A percentile compares a stretch with the other conserved stretches of the same genome.
Evolutionary conservation across 2,329 filamentous ascomycete genomes (phyloP).

Genomic region (Ramularia endophylla): DNA sequence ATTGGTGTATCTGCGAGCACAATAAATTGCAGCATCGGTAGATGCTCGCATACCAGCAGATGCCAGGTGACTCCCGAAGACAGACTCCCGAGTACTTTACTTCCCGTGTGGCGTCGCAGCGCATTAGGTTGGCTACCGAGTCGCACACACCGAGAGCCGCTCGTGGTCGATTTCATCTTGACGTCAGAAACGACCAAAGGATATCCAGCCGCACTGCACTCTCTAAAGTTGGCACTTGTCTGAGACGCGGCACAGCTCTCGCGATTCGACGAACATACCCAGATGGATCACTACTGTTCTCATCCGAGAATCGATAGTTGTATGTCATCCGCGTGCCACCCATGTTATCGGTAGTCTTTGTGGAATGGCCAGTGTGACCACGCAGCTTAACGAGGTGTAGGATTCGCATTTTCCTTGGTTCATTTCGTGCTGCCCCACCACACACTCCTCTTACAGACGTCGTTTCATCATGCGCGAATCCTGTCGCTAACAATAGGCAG

Average conservation of each 20-base stretch:
- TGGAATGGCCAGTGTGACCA: neutral
- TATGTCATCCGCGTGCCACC: neutral
- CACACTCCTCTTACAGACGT: neutral
- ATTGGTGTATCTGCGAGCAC: neutral
- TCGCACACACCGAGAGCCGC: neutral
- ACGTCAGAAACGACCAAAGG: neutral
- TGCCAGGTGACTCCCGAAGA: neutral
- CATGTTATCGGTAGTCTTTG: neutral
- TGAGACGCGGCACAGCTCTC: neutral
- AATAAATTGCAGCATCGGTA: neutral
- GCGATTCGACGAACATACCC: neutral
- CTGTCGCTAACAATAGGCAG: neutral
- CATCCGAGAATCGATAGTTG: neutral
- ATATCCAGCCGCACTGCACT: neutral
- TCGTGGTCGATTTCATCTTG: conserved; percentile 1
- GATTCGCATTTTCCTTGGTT: too few species aligned
- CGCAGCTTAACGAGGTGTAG: neutral
- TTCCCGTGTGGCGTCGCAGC: neutral
- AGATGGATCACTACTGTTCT: neutral
- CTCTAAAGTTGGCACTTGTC: neutral
- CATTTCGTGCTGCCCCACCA: neutral
- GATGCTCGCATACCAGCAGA: neutral
- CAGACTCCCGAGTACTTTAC: neutral
- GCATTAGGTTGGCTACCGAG: neutral
- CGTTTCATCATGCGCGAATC: neutral